Conservation (phyloP, 2,329 filamentous ascomycete species). For the Alternaria ethzedia region DNA sequence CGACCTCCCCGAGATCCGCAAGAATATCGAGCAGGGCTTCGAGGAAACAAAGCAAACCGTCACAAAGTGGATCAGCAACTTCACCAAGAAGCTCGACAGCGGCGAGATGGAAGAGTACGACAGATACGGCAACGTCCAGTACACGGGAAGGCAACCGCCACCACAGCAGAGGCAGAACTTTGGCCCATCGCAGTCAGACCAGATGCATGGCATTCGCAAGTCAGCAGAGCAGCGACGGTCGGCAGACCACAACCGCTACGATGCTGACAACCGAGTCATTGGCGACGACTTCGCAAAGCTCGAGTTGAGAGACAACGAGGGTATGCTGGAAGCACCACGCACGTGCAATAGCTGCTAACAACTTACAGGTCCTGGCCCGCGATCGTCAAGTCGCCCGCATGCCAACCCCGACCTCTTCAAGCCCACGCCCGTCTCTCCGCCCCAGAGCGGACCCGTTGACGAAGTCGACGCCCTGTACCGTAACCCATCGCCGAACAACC, state of each 20-base stretch:
- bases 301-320: slow-evolving; percentile 67
- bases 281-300: slow-evolving; percentile 83
- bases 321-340: slow-evolving; percentile 39
- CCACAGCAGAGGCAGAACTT: slow-evolving; percentile 48
- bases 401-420: slow-evolving; percentile 85
- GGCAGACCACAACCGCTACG: slow-evolving; percentile 88
- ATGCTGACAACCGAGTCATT: slow-evolving; percentile 89
- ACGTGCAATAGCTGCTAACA: background rate
- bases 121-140: slow-evolving; percentile 58
- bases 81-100: slow-evolving; percentile 87
- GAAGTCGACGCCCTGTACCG: slow-evolving; percentile 80
- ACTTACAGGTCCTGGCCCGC: slow-evolving; percentile 55
- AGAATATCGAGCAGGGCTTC: slow-evolving; percentile 94
- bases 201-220: slow-evolving; percentile 50
- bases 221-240: slow-evolving; percentile 64
- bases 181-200: slow-evolving; percentile 48
- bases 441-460: slow-evolving; percentile 70
- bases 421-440: slow-evolving; percentile 61
- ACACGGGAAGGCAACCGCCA: slow-evolving; percentile 14
- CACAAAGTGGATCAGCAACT: slow-evolving; percentile 87
- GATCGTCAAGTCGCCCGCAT: slow-evolving; percentile 67
- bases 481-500: slow-evolving; percentile 45
- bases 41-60: slow-evolving; percentile 91
- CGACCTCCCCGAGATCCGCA: slow-evolving; percentile 88
- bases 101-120: slow-evolving; percentile 74